phyloP scores from a whole-genome alignment of 768 basidiomycete genomes.

The Trametes villosa region DNA sequence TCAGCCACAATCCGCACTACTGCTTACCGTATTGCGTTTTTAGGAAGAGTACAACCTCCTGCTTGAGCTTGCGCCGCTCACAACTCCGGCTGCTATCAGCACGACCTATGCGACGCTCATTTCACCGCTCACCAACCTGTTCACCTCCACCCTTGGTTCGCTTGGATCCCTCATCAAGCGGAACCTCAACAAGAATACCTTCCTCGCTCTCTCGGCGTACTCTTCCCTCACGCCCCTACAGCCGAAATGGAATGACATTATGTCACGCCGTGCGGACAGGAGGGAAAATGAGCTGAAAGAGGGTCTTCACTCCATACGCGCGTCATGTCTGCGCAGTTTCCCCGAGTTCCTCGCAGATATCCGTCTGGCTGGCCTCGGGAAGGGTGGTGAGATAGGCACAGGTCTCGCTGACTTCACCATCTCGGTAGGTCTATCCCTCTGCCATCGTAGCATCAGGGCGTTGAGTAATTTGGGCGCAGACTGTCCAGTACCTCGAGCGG shows the following conservation, averaged over 20 bases:
- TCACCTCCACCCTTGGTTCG: conserved; percentile 66
- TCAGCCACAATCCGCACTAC: too few relatives aligned
- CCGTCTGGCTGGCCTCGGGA: conserved; percentile 62
- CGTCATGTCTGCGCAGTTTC: conserved; percentile 78
- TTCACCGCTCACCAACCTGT: conserved; percentile 64
- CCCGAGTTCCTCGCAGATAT: conserved; percentile 84
- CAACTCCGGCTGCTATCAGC: conserved; percentile 51
- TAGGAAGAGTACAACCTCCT: conserved; percentile 75
- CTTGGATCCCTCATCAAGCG: conserved; percentile 72
- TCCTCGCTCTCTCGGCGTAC: conserved; percentile 77
- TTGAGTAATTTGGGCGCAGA: conserved; percentile 42
- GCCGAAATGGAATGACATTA: conserved; percentile 67
- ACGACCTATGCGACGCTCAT: conserved; percentile 67
- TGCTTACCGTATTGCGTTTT: neutral
- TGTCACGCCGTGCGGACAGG: conserved; percentile 50
- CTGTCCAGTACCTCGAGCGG: conserved; percentile 67
- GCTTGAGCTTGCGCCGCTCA: conserved; percentile 63
- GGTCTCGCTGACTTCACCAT: conserved; percentile 65
- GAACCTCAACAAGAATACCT: conserved; percentile 75
- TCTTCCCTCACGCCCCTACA: conserved; percentile 60
- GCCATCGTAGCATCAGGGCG: neutral
- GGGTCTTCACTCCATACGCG: conserved; percentile 62
- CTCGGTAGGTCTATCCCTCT: conserved; percentile 45
- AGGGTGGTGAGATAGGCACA: conserved; percentile 63
- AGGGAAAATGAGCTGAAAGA: conserved; percentile 73